Percentiles rank a stretch among this genome's conserved stretches.
phyloP scores from a whole-genome alignment of 768 basidiomycete species.

The Lactarius indigo region DNA sequence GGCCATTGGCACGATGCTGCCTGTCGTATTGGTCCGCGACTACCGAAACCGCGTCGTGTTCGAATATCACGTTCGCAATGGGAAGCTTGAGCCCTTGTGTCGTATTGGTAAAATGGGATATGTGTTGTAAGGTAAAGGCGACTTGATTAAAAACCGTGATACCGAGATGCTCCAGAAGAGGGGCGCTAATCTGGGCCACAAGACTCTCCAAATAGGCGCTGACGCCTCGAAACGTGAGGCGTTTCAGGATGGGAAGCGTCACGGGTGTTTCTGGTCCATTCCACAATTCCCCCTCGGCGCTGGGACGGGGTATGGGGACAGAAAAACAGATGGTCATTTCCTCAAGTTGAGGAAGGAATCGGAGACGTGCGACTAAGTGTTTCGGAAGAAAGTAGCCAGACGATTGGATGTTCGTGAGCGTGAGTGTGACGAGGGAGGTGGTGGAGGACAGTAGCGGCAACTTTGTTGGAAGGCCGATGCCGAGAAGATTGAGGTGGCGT shows the following conservation, averaged over 20 bases:
- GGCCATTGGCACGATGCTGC: not conserved
- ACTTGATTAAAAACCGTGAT: not conserved
- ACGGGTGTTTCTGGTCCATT: not conserved
- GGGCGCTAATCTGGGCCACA: not conserved
- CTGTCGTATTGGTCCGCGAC: not conserved
- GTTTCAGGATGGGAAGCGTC: not conserved
- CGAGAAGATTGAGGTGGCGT: not conserved
- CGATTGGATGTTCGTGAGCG: not conserved
- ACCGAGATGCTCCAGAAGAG: not conserved
- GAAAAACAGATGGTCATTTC: not conserved
- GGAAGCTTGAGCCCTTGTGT: not conserved
- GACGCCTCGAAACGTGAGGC: not conserved
- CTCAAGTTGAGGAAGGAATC: not conserved
- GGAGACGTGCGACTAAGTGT: not conserved
- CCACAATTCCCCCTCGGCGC: not conserved
- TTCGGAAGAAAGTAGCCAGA: not conserved
- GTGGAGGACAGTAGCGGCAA: not conserved
- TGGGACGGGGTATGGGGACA: not conserved
- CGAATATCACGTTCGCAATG: not conserved
- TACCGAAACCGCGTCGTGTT: not conserved
- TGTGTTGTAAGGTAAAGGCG: not conserved
- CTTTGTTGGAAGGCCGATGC: not conserved
- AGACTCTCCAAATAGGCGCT: not conserved
- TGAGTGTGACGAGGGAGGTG: not conserved
- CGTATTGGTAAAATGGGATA: not conserved